Conservation (phyloP, 805 yeast genomes). For the Myxozyma vanderwaltii region DNA sequence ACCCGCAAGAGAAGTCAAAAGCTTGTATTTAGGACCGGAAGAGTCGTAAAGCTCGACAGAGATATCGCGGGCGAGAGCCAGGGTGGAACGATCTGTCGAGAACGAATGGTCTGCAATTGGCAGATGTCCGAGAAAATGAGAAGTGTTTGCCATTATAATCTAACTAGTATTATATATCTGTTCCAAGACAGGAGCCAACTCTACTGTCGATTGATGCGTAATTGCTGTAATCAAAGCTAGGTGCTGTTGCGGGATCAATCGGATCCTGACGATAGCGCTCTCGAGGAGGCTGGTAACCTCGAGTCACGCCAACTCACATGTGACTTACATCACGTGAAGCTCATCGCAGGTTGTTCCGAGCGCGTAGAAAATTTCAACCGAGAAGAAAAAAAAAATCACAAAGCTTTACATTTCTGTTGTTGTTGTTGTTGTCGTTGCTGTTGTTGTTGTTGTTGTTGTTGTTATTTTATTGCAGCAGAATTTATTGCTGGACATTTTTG, state of each 20-base stretch:
- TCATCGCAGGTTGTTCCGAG: neutral
- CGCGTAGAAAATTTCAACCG: no score
- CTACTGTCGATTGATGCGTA: neutral
- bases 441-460: no score
- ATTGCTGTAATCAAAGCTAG: neutral
- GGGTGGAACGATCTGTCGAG: slow-evolving; percentile 60
- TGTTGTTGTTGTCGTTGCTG: no score
- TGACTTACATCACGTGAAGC: neutral
- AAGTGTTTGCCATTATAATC: slow-evolving; percentile 40
- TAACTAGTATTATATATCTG: slow-evolving; percentile 43
- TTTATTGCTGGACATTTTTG: no score
- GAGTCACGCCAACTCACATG: neutral
- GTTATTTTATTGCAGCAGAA: no score
- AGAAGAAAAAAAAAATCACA: neutral
- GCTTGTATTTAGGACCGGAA: slow-evolving; percentile 53
- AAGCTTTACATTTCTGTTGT: neutral
- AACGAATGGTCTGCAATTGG: slow-evolving; percentile 93
- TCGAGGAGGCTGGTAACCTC: neutral
- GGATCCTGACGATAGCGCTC: neutral
- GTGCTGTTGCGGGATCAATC: neutral
- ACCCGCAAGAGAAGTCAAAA: slow-evolving; percentile 68
- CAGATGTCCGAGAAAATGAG: slow-evolving; percentile 70
- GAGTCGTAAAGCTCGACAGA: slow-evolving; percentile 73
- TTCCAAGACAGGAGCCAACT: neutral
- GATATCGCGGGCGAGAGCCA: slow-evolving; percentile 83